Base-by-base conservation (phyloP, 306 rosid species). In the Castanea mollissima region DNA sequence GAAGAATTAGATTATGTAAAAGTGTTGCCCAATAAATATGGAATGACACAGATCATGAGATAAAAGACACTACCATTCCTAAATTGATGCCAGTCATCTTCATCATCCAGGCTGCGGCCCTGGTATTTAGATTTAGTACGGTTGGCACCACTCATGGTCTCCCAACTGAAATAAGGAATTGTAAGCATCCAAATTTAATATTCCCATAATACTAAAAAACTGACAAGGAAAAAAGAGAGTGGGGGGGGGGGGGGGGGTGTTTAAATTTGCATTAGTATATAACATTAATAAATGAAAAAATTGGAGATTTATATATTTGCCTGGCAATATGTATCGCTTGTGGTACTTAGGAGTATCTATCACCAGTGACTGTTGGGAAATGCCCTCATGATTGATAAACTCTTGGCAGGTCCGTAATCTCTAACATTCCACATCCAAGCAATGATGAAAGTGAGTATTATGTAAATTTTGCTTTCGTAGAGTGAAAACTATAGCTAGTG, bases 301-400 rank as follows among this genome's bases (percentile, higher is more conserved):
- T 67, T 46, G 54, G 29, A 72, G 44, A 72, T 80, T 71, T 67
- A 75, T 77, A 69, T 71, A 76, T 82, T 82, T 89, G 85, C 99
- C 99, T 87, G 98, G 99, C 82, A 96, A 85, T 73, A 91, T 80
- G 85, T 91, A 96, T 8, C 92, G 96, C 86, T 96, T 96, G 59
- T 86, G 93, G 85, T 91, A 92, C 85, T 84, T 96, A 0, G 99
- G 99, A 62, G 99, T 91, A 73, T 83, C 85, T 75, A 96, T 93
- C 86, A 89, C 89, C 74, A 83, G 73, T 44, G 98, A 91, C 78
- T 93, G 99, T 77, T 96, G 97, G 73, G 92, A 77, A 83, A 85
- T 83, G 44, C 98, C 99, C 79, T 86, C 91, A 3, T 91, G 98
- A 86, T 89, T 96, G 63, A 90, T 90, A 77, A 76, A 88, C 72